Evolutionary conservation across 495 filamentous ascomycete species (phyloP).

Genomic region (Sordaria brevicollis): DNA sequence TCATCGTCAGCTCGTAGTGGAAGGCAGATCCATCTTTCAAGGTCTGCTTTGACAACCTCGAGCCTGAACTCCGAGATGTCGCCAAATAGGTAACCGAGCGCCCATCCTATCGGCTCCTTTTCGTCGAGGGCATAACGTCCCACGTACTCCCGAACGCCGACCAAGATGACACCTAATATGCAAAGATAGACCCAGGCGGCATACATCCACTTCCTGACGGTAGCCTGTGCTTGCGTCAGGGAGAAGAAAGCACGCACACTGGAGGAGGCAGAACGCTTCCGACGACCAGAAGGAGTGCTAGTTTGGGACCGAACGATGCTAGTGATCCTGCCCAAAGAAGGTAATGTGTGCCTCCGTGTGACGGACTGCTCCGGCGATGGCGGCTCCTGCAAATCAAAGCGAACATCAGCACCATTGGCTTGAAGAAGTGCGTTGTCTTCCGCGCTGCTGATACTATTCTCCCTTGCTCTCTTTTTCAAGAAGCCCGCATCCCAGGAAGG

Average conservation of each 20-base stretch:
- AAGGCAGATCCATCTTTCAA: constrained; percentile 68
- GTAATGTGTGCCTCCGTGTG: constrained; percentile 44
- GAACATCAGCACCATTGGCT: constrained; percentile 1
- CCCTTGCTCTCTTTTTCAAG: neutral
- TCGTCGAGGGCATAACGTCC: constrained; percentile 52
- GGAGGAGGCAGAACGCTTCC: constrained; percentile 56
- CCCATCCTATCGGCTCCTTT: constrained; percentile 85
- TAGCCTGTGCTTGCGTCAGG: constrained; percentile 69
- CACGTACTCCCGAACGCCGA: constrained; percentile 62
- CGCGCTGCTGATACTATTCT: constrained; percentile 6
- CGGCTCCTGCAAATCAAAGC: constrained; percentile 9
- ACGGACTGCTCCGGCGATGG: constrained; percentile 4
- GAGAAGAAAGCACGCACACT: constrained; percentile 64
- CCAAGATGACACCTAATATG: constrained; percentile 52
- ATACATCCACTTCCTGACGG: constrained; percentile 70
- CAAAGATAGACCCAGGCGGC: constrained; percentile 65
- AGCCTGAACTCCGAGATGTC: constrained; percentile 60
- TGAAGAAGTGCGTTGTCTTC: neutral
- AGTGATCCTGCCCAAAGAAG: constrained; percentile 21
- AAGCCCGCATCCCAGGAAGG: neutral
- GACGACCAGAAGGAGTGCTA: constrained; percentile 54
- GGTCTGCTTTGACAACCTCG: constrained; percentile 50
- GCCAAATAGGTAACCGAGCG: constrained; percentile 78
- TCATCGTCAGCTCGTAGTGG: constrained; percentile 34
- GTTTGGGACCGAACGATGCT: constrained; percentile 20